These are phyloP conservation scores for Colletotrichum sp. DNA, from an alignment of 2,329 filamentous ascomycete genomes.

Conservation along the genomic window DNA sequence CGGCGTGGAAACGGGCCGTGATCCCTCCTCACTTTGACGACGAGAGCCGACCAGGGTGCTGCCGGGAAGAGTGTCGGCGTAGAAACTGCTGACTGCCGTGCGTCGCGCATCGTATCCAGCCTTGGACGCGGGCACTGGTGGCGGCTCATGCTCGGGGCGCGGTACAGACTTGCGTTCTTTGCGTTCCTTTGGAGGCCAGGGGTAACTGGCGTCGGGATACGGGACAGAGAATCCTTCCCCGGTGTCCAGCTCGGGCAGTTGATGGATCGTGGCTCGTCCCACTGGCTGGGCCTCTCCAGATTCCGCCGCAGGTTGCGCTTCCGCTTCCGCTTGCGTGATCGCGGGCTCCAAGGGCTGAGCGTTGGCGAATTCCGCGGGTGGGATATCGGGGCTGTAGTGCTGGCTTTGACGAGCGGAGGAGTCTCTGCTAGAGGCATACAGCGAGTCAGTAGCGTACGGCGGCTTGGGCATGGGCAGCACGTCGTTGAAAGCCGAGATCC, in stretches of 20 bases:
- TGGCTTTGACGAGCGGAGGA: constrained; percentile 22
- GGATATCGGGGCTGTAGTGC: constrained; percentile 34
- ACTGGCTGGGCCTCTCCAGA: background rate
- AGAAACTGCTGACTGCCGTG: constrained; percentile 43
- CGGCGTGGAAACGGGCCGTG: constrained; percentile 46
- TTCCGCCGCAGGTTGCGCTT: background rate
- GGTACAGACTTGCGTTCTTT: constrained; percentile 28
- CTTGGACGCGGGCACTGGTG: constrained; percentile 48
- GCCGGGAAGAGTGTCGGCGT: constrained; percentile 45
- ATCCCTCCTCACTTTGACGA: constrained; percentile 50
- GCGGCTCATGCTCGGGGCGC: constrained; percentile 55
- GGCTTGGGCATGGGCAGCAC: constrained; percentile 20
- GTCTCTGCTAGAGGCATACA: constrained; percentile 11
- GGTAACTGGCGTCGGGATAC: constrained; percentile 38
- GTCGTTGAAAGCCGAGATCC: constrained; percentile 5
- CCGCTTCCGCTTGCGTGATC: background rate
- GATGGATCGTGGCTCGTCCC: constrained; percentile 34
- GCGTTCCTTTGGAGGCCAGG: constrained; percentile 29
- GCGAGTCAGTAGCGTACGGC: constrained; percentile 11
- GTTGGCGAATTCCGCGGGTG: constrained; percentile 29
- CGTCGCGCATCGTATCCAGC: constrained; percentile 33
- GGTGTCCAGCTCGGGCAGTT: constrained; percentile 56
- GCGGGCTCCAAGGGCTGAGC: background rate
- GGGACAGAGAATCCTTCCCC: constrained; percentile 56
- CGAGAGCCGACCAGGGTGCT: constrained; percentile 49